Percentiles rank a stretch among this genome's conserved stretches.
phyloP scores from a whole-genome alignment of 768 basidiomycete species.

The Lactarius hengduanensis region DNA sequence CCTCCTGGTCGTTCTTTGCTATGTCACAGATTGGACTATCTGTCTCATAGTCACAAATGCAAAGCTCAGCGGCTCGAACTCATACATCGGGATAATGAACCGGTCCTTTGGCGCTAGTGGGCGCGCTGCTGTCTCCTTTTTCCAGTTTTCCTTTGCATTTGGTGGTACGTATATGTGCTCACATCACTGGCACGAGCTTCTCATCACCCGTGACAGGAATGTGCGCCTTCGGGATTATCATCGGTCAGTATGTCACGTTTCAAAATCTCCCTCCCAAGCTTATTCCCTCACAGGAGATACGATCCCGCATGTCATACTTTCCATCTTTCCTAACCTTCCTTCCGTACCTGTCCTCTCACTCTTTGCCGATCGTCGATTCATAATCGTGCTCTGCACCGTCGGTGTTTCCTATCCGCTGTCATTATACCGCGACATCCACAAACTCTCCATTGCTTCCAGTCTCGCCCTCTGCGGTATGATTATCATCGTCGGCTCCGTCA shows the following conservation, averaged over 20 bases:
- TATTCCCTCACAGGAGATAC: slow-evolving; percentile 67
- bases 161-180: slow-evolving; percentile 58
- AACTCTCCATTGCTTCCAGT: slow-evolving; percentile 88
- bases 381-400: slow-evolving; percentile 84
- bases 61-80: slow-evolving; percentile 88
- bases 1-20: slow-evolving; percentile 77
- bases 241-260: slow-evolving; percentile 42
- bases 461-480: slow-evolving; percentile 92
- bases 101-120: slow-evolving; percentile 89
- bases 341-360: slow-evolving; percentile 71
- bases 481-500: slow-evolving; percentile 84
- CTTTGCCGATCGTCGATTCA: slow-evolving; percentile 82
- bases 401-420: slow-evolving; percentile 93
- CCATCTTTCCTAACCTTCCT: slow-evolving; percentile 66
- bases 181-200: not conserved
- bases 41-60: slow-evolving; percentile 94
- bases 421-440: slow-evolving; percentile 96
- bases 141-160: slow-evolving; percentile 97
- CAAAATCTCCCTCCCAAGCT: not conserved
- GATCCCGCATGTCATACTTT: slow-evolving; percentile 90
- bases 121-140: slow-evolving; percentile 92
- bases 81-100: slow-evolving; percentile 94
- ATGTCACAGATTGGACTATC: slow-evolving; percentile 97
- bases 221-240: slow-evolving; percentile 98
- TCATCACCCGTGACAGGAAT: slow-evolving; percentile 55